Evolutionary conservation across 176 grass and related monocot species (phyloP).

Genomic region (Alopecurus myosuroides): DNA sequence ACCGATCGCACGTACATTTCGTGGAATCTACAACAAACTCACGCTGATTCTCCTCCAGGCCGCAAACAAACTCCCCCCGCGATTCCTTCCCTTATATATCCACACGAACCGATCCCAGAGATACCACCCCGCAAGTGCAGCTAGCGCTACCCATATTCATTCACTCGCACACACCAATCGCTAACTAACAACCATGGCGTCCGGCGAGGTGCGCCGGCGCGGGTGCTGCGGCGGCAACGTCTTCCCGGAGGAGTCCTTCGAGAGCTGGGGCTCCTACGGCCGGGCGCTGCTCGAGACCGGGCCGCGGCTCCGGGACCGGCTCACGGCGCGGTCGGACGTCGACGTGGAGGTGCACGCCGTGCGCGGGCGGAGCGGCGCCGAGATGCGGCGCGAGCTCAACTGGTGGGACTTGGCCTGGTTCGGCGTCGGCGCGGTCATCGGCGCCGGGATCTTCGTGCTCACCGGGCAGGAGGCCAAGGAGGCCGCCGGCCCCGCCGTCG

Average conservation of each 20-base stretch:
- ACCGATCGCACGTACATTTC: too few relatives aligned
- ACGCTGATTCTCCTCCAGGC: too few relatives aligned
- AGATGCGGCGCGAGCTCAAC: constrained; percentile 59
- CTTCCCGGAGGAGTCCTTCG: constrained; percentile 73
- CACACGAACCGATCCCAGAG: too few relatives aligned
- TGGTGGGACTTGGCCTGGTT: constrained; percentile 91
- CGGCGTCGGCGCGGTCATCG: constrained; percentile 76
- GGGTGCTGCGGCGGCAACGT: constrained; percentile 29
- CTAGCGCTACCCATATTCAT: too few relatives aligned
- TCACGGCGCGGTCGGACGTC: constrained; percentile 47
- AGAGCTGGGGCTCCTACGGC: constrained; percentile 59
- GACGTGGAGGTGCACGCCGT: constrained; percentile 61
- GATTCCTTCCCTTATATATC: too few relatives aligned
- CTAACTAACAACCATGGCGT: too few relatives aligned
- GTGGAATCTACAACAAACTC: too few relatives aligned
- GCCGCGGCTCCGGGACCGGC: constrained; percentile 37
- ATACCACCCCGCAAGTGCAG: too few relatives aligned
- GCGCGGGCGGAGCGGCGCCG: constrained; percentile 48
- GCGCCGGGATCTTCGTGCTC: constrained; percentile 83
- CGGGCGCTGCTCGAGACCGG: constrained; percentile 56
- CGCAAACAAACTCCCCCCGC: too few relatives aligned
- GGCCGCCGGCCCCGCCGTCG: constrained; percentile 70
- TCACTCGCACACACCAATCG: too few relatives aligned
- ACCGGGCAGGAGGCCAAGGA: constrained; percentile 57
- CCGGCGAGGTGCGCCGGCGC: constrained; percentile 8